Evolutionary conservation across 139 green algal genomes (phyloP).

Genomic region (Chlamydomonas sp.): DNA sequence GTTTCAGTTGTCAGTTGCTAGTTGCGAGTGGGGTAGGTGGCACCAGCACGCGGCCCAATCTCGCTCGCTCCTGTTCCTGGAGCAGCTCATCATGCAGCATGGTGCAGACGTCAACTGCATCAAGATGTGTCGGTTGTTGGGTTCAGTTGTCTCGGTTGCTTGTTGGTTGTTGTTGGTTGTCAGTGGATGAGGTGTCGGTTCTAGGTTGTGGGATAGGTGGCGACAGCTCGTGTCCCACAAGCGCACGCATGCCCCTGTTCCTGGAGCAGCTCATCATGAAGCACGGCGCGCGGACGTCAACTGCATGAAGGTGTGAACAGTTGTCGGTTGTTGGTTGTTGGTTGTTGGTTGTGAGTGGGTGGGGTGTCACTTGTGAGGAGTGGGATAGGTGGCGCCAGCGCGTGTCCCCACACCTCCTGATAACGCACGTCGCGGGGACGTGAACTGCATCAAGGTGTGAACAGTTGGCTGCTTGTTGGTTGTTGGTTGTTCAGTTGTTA

Average conservation of each 20-base stretch:
- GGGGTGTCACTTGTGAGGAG: neutral
- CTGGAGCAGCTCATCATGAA: slow-evolving; percentile 98
- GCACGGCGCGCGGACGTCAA: slow-evolving; percentile 64
- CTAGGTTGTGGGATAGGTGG: slow-evolving; percentile 39
- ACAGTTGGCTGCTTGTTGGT: no score
- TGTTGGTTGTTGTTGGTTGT: no score
- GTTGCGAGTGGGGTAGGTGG: no score
- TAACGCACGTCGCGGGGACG: slow-evolving; percentile 80
- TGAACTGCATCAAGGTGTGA: slow-evolving; percentile 56
- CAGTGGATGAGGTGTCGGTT: no score
- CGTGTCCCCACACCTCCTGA: slow-evolving; percentile 93
- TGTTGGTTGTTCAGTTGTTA: no score
- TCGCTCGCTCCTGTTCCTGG: slow-evolving; percentile 96
- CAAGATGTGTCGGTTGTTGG: slow-evolving; percentile 25
- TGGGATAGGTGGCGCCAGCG: slow-evolving; percentile 80
- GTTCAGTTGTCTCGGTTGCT: neutral
- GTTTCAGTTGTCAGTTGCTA: no score
- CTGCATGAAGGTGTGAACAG: slow-evolving; percentile 58
- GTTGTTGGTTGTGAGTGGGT: neutral
- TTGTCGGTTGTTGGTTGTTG: no score
- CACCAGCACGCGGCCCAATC: slow-evolving; percentile 96
- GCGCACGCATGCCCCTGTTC: slow-evolving; percentile 96
- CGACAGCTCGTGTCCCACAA: slow-evolving; percentile 96
- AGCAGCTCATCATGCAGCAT: slow-evolving; percentile 97
- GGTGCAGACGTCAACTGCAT: slow-evolving; percentile 60